Conservation (phyloP, 176 grass and related monocot genomes). For the Ananas comosus region DNA sequence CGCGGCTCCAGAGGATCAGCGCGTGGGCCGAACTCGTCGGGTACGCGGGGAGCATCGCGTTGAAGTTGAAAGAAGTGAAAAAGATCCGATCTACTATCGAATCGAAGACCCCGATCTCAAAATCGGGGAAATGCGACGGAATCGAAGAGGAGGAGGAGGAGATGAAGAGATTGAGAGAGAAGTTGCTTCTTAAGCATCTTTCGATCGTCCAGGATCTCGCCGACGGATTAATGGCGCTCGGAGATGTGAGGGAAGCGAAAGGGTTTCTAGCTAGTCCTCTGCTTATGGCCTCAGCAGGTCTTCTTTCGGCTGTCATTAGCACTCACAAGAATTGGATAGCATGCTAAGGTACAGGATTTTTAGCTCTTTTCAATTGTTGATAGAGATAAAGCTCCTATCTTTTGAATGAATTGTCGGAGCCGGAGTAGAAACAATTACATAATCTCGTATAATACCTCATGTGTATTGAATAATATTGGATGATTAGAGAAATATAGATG, state of each 20-base stretch:
- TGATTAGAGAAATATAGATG: not conserved
- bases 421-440: not conserved
- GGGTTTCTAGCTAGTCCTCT: conserved; percentile 13
- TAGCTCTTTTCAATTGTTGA: not conserved
- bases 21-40: conserved; percentile 24
- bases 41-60: conserved; percentile 11
- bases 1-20: conserved; percentile 21
- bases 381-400: conserved; percentile 2
- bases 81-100: conserved; percentile 7
- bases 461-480: not conserved
- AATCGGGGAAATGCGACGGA: not conserved
- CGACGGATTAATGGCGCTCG: conserved; percentile 22
- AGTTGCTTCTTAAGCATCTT: conserved; percentile 19
- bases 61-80: conserved; percentile 16
- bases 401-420: not conserved
- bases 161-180: conserved; percentile 16
- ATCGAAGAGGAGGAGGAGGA: not conserved
- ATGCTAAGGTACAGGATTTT: conserved; percentile 4
- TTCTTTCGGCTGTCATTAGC: conserved; percentile 25
- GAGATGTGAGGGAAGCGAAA: conserved; percentile 24
- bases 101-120: not conserved
- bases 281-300: conserved; percentile 22
- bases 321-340: conserved; percentile 28
- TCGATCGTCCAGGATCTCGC: conserved; percentile 20
- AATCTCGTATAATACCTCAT: not conserved